A percentile compares a stretch with the other conserved stretches of the same genome.
These are phyloP conservation scores for Plasmodium gaboni DNA, from an alignment of 169 alveolate species.

Conservation along the genomic window DNA sequence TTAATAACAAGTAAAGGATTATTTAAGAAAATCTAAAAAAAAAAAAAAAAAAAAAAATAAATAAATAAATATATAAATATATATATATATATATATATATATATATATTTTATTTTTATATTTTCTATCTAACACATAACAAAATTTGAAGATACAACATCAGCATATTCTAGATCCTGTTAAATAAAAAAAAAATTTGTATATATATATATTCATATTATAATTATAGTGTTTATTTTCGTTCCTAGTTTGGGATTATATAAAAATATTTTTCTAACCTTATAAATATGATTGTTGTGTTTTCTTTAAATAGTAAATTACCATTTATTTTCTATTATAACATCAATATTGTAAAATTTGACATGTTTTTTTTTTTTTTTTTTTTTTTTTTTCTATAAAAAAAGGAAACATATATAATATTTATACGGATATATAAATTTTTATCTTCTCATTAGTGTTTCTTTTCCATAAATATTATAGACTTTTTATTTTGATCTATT, in stretches of 20 bases:
- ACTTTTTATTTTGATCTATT: no score
- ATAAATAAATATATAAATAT: neutral
- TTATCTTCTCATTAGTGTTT: no score
- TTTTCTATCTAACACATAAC: constrained; percentile 74
- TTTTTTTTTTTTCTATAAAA: no score
- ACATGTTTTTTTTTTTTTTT: constrained; percentile 33
- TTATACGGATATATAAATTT: no score
- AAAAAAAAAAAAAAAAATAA: neutral
- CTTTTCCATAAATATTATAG: no score
- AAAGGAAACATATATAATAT: no score
- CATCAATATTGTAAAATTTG: constrained; percentile 9
- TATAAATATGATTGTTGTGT: constrained; percentile 43
- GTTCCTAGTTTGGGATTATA: neutral
- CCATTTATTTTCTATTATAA: constrained; percentile 48
- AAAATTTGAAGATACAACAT: constrained; percentile 56
- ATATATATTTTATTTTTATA: neutral
- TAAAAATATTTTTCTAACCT: constrained; percentile 27
- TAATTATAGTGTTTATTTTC: no score
- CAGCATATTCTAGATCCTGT: constrained; percentile 71
- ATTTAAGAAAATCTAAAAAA: constrained; percentile 37
- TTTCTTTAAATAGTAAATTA: constrained; percentile 17
- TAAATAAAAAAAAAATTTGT: constrained; percentile 8
- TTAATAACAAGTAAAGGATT: constrained; percentile 42
- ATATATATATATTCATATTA: no score
- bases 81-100: neutral